Conservation (phyloP, 2,329 filamentous ascomycete genomes). For the Xylaria sp. region DNA sequence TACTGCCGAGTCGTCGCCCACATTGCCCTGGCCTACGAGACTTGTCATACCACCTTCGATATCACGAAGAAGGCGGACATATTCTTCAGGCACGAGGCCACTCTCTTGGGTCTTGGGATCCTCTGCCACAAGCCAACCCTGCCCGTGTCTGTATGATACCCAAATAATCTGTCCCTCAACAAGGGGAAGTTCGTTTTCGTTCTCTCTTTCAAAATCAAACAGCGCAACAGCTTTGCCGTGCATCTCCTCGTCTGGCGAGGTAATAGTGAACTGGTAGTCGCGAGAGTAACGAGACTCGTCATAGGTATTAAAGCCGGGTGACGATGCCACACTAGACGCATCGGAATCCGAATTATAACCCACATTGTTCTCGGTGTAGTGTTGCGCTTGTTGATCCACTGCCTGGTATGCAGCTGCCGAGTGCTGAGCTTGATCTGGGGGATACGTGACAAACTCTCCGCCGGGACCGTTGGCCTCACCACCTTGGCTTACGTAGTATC, state of each 20-base stretch:
- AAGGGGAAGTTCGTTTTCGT: constrained; percentile 90
- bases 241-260: constrained; percentile 94
- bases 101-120: constrained; percentile 93
- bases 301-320: constrained; percentile 52
- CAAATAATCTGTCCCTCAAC: constrained; percentile 94
- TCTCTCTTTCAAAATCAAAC: constrained; percentile 91
- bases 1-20: constrained; percentile 44
- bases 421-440: constrained; percentile 57
- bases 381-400: constrained; percentile 41
- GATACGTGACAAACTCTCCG: constrained; percentile 76
- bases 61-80: constrained; percentile 84
- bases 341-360: constrained; percentile 53
- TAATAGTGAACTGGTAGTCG: constrained; percentile 92
- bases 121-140: constrained; percentile 95
- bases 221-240: constrained; percentile 93
- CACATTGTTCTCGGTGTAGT: constrained; percentile 43
- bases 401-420: constrained; percentile 46
- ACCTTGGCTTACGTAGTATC: constrained; percentile 66
- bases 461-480: constrained; percentile 69
- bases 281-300: constrained; percentile 79
- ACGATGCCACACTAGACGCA: constrained; percentile 53
- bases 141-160: constrained; percentile 91
- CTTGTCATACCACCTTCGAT: constrained; percentile 86
- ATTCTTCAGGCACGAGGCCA: constrained; percentile 92
- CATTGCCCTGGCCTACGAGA: constrained; percentile 52